These are phyloP conservation scores for Blumeriella jaapii DNA, from an alignment of 2,329 filamentous ascomycete genomes.

Conservation along the genomic window DNA sequence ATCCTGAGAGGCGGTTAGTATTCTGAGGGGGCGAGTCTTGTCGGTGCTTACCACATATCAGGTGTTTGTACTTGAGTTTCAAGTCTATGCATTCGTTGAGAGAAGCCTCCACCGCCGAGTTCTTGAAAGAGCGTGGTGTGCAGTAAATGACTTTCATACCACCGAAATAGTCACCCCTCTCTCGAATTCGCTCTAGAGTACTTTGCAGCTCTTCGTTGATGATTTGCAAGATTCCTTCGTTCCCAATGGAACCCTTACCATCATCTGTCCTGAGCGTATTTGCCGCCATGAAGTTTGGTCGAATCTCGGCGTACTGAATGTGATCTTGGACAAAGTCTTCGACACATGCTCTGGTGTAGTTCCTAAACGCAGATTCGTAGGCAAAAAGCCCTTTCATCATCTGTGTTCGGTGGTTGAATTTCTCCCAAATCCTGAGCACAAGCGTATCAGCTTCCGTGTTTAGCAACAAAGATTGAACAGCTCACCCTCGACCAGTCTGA, in stretches of 20 bases:
- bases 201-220: constrained; percentile 42
- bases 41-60: constrained; percentile 47
- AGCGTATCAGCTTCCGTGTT: constrained; percentile 10
- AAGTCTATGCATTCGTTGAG: constrained; percentile 51
- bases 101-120: constrained; percentile 35
- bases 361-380: constrained; percentile 49
- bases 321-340: constrained; percentile 51
- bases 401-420: constrained; percentile 58
- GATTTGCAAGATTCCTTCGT: constrained; percentile 47
- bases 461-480: constrained; percentile 3
- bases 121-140: constrained; percentile 49
- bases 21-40: neutral
- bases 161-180: constrained; percentile 37
- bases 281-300: constrained; percentile 53
- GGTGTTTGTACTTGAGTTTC: constrained; percentile 42
- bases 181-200: constrained; percentile 34
- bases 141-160: constrained; percentile 64
- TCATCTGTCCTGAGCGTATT: constrained; percentile 51
- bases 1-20: constrained; percentile 34
- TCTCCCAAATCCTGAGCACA: constrained; percentile 40
- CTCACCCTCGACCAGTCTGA: constrained; percentile 42
- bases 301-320: constrained; percentile 61
- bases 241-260: constrained; percentile 39
- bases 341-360: constrained; percentile 48
- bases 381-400: constrained; percentile 65